phyloP scores from a whole-genome alignment of 805 yeast genomes.

The Saturnispora diversa region DNA sequence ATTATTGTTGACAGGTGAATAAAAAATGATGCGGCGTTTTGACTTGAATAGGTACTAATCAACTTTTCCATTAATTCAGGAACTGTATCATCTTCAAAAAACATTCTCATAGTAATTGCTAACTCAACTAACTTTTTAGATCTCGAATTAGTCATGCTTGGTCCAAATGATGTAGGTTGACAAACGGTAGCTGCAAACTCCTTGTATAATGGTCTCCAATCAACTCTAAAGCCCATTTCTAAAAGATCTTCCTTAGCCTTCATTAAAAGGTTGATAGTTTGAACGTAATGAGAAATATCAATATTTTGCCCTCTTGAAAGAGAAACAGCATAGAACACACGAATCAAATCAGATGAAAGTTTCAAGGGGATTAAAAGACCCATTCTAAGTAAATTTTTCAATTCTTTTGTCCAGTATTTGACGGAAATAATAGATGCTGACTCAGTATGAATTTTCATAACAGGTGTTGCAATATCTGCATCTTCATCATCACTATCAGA shows the following conservation, averaged over 20 bases:
- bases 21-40: conserved; percentile 44
- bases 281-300: conserved; percentile 51
- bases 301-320: conserved; percentile 65
- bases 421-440: conserved; percentile 70
- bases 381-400: conserved; percentile 68
- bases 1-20: conserved; percentile 45
- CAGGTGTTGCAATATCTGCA: conserved; percentile 34
- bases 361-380: conserved; percentile 71
- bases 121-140: conserved; percentile 42
- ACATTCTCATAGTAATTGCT: conserved; percentile 46
- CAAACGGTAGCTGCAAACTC: conserved; percentile 34
- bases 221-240: conserved; percentile 36
- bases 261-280: conserved; percentile 52
- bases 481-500: conserved; percentile 37
- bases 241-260: conserved; percentile 37
- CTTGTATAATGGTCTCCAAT: conserved; percentile 41
- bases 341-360: conserved; percentile 51
- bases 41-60: conserved; percentile 44
- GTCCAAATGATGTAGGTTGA: conserved; percentile 42
- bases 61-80: conserved; percentile 44
- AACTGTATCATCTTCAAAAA: conserved; percentile 42
- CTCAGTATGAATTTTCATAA: conserved; percentile 54
- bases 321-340: conserved; percentile 63
- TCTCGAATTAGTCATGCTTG: conserved; percentile 41
- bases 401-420: conserved; percentile 81